Base-by-base conservation (phyloP, 2,329 filamentous ascomycete species). In the Colletotrichum tamarilloi region DNA sequence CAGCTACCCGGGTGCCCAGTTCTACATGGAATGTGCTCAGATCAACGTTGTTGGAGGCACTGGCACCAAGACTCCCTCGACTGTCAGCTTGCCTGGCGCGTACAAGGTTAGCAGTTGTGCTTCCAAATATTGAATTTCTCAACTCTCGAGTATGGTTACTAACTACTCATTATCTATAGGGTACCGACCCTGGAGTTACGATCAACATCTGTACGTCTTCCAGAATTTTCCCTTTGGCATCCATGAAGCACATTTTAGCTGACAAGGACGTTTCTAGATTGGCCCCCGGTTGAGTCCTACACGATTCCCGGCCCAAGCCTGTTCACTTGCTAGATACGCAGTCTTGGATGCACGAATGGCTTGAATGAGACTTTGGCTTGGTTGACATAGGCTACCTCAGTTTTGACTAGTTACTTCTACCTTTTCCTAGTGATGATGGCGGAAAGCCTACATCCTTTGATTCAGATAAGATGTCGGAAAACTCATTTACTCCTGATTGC, bases 1-100 rank as follows among this genome's bases (percentile, higher is more conserved):
- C 12, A 84, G 80, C 68, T 81, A 82, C 65, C 81, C 81, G 19
- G 85, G 85, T 4, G 85, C 86, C 7, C 86, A 88, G 76, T 81
- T 88, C 66, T 86, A 86, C 74, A 80, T 82, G 79, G 81, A 82
- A 75, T 85, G 83, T 72, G 81, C 80, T 11, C 83, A 85, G 76
- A 80, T 85, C 30, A 81, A 81, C 16, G 78, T 85, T 6, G 75
- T 79, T 7, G 83, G 83, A 6, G 81, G 82, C 7, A 74, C 76
- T 16, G 77, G 77, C 16, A 72, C 74, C n/a, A 76, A 75, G 53
- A 76, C 69, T 8, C 78, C 78, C 11, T 53, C 74, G 56, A 79
- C 78, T 6, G 78, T 80, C 56, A 77, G 77, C 76, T 75, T 81
- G 57, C 79, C 79, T 24, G 78, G 79, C 24, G 78, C 79, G 19